Conservation (phyloP, 768 basidiomycete genomes). For the Nidularia pulvinata region DNA sequence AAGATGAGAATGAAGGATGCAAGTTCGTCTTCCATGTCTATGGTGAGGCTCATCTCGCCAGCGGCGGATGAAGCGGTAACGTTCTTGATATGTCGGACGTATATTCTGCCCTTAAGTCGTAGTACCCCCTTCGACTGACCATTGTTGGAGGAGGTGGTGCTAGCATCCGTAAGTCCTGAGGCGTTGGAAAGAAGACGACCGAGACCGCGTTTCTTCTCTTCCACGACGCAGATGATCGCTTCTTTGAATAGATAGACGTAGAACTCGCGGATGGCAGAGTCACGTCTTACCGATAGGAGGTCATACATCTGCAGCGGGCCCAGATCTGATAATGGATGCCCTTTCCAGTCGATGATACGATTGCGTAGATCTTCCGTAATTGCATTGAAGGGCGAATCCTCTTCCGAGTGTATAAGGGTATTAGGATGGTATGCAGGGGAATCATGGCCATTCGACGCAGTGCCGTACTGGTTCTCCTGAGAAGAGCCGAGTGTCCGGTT, state of each 20-base stretch:
- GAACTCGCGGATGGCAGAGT: conserved; percentile 90
- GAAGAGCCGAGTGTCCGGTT: conserved; percentile 21
- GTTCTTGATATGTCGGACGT: conserved; percentile 91
- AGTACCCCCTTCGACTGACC: conserved; percentile 67
- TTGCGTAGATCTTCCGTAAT: conserved; percentile 89
- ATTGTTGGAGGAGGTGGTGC: conserved; percentile 34
- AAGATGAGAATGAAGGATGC: conserved; percentile 97
- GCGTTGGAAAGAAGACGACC: conserved; percentile 73
- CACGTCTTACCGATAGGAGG: conserved; percentile 85
- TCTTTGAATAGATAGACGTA: conserved; percentile 97
- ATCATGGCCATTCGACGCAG: conserved; percentile 28
- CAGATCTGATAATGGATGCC: conserved; percentile 86
- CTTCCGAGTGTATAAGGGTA: conserved; percentile 45
- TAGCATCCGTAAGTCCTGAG: conserved; percentile 50
- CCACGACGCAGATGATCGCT: conserved; percentile 97
- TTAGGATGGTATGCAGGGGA: conserved; percentile 18
- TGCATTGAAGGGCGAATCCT: conserved; percentile 76
- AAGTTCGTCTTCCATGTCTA: conserved; percentile 97
- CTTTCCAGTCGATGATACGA: conserved; percentile 96
- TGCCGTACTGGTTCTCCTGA: conserved; percentile 24
- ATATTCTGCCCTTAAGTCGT: conserved; percentile 93
- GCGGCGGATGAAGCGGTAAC: conserved; percentile 79
- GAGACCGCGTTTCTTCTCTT: conserved; percentile 88
- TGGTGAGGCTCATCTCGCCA: conserved; percentile 91
- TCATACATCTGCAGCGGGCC: conserved; percentile 94